Conservation (phyloP, 2,329 filamentous ascomycete genomes). For the Stromatinia cepivora region DNA sequence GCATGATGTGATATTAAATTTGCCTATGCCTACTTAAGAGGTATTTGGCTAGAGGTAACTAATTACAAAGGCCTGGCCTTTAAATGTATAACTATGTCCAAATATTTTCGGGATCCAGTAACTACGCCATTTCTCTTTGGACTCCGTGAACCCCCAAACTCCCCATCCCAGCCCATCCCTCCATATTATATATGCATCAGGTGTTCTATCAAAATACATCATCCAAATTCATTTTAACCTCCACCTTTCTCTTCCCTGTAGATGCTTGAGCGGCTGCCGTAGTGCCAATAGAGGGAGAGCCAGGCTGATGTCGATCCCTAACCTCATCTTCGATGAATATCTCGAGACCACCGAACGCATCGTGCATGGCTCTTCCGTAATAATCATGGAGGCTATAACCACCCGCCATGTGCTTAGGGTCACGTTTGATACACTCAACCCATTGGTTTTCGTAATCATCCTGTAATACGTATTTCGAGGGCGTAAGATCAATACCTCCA, state of each 20-base stretch:
- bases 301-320: conserved; percentile 38
- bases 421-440: conserved; percentile 65
- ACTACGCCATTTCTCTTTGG: not conserved
- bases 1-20: conserved; percentile 35
- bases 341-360: conserved; percentile 86
- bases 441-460: conserved; percentile 73
- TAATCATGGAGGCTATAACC: conserved; percentile 85
- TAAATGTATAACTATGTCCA: conserved; percentile 15
- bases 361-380: conserved; percentile 75
- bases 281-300: conserved; percentile 41
- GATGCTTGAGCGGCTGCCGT: conserved; percentile 43
- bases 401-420: conserved; percentile 68
- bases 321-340: conserved; percentile 78
- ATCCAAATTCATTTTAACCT: conserved; percentile 51
- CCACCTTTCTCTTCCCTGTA: conserved; percentile 36
- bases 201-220: conserved; percentile 44
- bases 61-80: conserved; percentile 21
- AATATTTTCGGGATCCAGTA: not conserved
- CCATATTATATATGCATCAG: not conserved
- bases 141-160: conserved; percentile 12
- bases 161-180: not conserved
- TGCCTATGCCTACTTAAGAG: conserved; percentile 20
- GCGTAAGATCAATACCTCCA: conserved; percentile 68
- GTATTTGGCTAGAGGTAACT: conserved; percentile 27
- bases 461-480: conserved; percentile 69